Percentiles rank a stretch among this genome's conserved stretches.
phyloP scores from a whole-genome alignment of 2,329 filamentous ascomycete species.

The Spiromastix sp. region DNA sequence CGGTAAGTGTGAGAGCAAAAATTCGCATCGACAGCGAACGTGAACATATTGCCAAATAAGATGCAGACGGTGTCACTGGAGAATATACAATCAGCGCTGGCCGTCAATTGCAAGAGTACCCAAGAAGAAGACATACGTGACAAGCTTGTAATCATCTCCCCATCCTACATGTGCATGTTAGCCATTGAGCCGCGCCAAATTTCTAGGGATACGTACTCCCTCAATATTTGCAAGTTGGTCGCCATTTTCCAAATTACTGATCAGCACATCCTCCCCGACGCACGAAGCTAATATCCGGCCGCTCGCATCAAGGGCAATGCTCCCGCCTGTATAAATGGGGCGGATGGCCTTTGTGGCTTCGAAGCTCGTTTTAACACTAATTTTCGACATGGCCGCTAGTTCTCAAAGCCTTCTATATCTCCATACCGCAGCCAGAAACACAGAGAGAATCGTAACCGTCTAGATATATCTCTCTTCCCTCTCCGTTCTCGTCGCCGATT shows the following conservation, averaged over 20 bases:
- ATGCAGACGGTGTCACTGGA: conserved; percentile 73
- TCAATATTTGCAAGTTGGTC: conserved; percentile 76
- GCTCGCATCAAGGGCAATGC: conserved; percentile 69
- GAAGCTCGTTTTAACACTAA: conserved; percentile 72
- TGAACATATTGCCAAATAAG: conserved; percentile 83
- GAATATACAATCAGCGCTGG: conserved; percentile 7
- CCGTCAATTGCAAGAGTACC: conserved; percentile 1
- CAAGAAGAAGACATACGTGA: conserved; percentile 25
- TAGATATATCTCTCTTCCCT: neutral
- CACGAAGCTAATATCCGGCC: conserved; percentile 78
- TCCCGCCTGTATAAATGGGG: conserved; percentile 88
- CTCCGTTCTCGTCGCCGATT: neutral
- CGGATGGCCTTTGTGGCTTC: conserved; percentile 72
- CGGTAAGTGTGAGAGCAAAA: conserved; percentile 57
- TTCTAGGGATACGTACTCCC: conserved; percentile 51
- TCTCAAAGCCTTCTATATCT: no score
- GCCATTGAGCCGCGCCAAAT: conserved; percentile 11
- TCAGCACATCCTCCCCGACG: conserved; percentile 80
- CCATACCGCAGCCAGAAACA: neutral
- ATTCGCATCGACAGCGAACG: conserved; percentile 94
- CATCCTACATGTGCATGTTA: conserved; percentile 45
- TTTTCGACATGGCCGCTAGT: conserved; percentile 42
- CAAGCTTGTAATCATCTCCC: conserved; percentile 39
- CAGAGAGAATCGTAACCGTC: no score
- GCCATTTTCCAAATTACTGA: conserved; percentile 77